A percentile compares a stretch with the other conserved stretches of the same genome.
Conservation (phyloP, 2,329 filamentous ascomycete species). For the Pestalotiopsis fici region DNA sequence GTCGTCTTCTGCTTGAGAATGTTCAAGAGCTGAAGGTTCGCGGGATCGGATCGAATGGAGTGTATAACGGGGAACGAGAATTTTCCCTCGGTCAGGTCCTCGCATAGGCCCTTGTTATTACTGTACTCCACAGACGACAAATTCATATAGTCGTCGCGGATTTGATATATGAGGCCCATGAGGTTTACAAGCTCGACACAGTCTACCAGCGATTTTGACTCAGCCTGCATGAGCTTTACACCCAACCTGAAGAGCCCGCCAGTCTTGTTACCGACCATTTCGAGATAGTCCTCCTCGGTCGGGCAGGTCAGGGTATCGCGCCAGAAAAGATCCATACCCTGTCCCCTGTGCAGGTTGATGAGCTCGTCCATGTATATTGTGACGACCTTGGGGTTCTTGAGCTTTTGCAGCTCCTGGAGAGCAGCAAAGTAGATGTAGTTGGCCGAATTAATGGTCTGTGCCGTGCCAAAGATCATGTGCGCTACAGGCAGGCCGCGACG, state of each 20-base stretch:
- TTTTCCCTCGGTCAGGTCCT: conserved; percentile 96
- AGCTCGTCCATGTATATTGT: conserved; percentile 80
- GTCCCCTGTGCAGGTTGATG: conserved; percentile 80
- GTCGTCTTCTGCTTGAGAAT: conserved; percentile 89
- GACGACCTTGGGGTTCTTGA: conserved; percentile 68
- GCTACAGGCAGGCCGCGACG: conserved; percentile 81
- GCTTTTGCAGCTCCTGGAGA: conserved; percentile 71
- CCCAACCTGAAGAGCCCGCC: conserved; percentile 83
- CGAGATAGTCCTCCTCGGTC: conserved; percentile 86
- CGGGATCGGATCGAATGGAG: conserved; percentile 76
- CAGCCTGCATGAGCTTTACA: conserved; percentile 86
- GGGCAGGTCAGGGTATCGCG: conserved; percentile 82
- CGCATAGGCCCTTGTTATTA: conserved; percentile 88
- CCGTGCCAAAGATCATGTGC: conserved; percentile 80
- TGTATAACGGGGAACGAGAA: conserved; percentile 97
- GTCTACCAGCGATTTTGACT: conserved; percentile 59
- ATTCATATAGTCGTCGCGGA: conserved; percentile 93
- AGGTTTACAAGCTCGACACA: conserved; percentile 84
- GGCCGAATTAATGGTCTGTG: conserved; percentile 87
- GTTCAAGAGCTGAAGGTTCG: conserved; percentile 80
- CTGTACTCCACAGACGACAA: conserved; percentile 75
- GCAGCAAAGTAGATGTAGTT: conserved; percentile 89
- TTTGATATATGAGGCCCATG: conserved; percentile 85
- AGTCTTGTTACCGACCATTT: conserved; percentile 92
- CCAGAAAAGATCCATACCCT: conserved; percentile 93